These are phyloP conservation scores for Mallotus japonicus DNA, from an alignment of 441 rosid genomes.

Conservation along the genomic window DNA sequence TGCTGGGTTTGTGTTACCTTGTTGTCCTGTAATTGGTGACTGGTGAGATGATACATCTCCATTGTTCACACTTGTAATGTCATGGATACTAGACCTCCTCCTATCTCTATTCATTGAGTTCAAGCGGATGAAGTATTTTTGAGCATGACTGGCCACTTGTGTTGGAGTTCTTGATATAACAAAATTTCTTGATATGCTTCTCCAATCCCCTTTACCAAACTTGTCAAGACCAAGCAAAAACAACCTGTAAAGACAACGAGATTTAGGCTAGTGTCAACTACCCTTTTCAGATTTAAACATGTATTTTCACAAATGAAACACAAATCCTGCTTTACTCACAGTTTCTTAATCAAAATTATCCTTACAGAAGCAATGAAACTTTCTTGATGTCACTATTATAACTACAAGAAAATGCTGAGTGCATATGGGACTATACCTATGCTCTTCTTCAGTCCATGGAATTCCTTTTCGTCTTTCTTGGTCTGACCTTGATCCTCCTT, in stretches of 20 bases:
- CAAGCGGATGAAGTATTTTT: constrained; percentile 82
- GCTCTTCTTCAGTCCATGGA: constrained; percentile 98
- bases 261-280: background rate
- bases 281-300: background rate
- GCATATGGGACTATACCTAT: constrained; percentile 48
- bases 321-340: background rate
- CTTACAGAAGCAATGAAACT: too few relatives aligned
- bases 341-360: background rate
- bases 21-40: constrained; percentile 84
- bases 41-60: constrained; percentile 64
- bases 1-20: constrained; percentile 41
- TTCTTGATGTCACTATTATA: too few relatives aligned
- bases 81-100: constrained; percentile 95
- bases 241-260: constrained; percentile 41
- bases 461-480: constrained; percentile 93
- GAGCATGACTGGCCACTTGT: constrained; percentile 97
- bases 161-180: constrained; percentile 96
- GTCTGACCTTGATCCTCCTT: constrained; percentile 62
- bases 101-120: constrained; percentile 91
- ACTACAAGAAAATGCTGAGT: too few relatives aligned
- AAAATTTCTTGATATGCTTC: constrained; percentile 91
- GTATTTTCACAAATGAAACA: background rate
- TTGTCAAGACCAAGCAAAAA: constrained; percentile 89
- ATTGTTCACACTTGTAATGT: constrained; percentile 74
- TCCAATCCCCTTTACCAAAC: constrained; percentile 99